Percentiles rank a stretch among this genome's conserved stretches.
These are phyloP conservation scores for Mycena crocata DNA, from an alignment of 768 basidiomycete genomes.

Conservation along the genomic window DNA sequence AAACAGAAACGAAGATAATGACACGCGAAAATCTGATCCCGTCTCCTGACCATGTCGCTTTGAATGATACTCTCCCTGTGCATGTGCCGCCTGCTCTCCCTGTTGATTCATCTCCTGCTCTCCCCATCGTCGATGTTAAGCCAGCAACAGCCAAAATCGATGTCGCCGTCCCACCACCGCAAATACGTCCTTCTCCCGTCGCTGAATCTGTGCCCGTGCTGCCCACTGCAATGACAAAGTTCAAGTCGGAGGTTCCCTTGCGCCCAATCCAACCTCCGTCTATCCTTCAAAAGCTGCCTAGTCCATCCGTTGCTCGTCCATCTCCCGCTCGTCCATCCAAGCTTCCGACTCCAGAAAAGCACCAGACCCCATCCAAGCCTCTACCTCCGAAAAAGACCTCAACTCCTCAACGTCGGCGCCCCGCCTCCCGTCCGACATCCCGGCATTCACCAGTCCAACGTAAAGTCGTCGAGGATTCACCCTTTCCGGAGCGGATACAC, in stretches of 20 bases:
- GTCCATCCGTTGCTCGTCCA: constrained; percentile 7
- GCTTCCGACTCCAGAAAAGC: constrained; percentile 9
- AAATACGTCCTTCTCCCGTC: constrained; percentile 7
- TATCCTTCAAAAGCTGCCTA: constrained; percentile 11
- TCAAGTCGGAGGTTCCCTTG: constrained; percentile 8
- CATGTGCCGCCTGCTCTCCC: constrained; percentile 4
- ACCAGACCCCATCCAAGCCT: not conserved
- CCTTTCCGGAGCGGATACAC: constrained; percentile 20
- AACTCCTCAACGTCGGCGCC: not conserved
- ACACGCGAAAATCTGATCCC: constrained; percentile 9
- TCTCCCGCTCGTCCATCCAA: constrained; percentile 13
- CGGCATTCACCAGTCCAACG: constrained; percentile 9
- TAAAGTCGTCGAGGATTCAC: constrained; percentile 15
- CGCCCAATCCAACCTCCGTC: constrained; percentile 6
- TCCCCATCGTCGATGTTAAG: constrained; percentile 7
- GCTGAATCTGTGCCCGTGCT: not conserved
- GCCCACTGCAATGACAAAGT: constrained; percentile 10
- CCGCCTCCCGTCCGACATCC: not conserved
- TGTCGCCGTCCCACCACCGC: not conserved
- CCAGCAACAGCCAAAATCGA: not conserved
- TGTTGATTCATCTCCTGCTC: not conserved
- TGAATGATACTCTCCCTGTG: not conserved
- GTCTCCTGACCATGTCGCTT: not conserved
- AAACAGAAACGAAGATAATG: constrained; percentile 9
- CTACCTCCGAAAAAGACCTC: constrained; percentile 6